Percentiles rank a stretch among this genome's conserved stretches.
Conservation (phyloP, 108 stramenopile species). For the Fragilaria crotonensis region DNA sequence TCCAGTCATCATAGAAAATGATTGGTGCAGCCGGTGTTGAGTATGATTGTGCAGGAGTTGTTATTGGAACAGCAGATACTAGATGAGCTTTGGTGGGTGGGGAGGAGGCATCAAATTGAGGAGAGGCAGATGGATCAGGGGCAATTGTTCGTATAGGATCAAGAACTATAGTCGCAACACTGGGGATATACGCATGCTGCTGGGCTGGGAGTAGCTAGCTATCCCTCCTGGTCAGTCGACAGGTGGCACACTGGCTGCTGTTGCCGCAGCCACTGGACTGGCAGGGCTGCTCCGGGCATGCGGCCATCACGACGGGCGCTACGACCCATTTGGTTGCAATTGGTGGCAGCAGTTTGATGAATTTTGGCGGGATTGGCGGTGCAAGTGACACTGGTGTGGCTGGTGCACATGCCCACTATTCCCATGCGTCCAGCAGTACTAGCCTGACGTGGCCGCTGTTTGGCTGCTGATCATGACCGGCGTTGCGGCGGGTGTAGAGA, state of each 20-base stretch:
- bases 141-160: background rate
- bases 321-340: background rate
- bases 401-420: background rate
- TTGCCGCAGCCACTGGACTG: background rate
- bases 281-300: too few relatives aligned
- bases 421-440: conserved; percentile 19
- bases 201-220: background rate
- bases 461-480: background rate
- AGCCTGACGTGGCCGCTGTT: background rate
- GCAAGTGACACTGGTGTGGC: conserved; percentile 15
- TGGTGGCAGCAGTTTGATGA: conserved; percentile 10
- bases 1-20: too few relatives aligned
- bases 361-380: conserved; percentile 1
- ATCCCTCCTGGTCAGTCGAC: background rate
- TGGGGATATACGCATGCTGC: background rate
- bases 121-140: too few relatives aligned
- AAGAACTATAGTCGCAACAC: background rate
- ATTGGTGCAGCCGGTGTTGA: too few relatives aligned
- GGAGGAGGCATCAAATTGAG: too few relatives aligned
- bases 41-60: too few relatives aligned
- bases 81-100: too few relatives aligned
- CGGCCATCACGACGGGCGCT: too few relatives aligned
- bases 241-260: background rate
- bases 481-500: too few relatives aligned
- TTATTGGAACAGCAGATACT: too few relatives aligned